Evolutionary conservation across 441 rosid genomes (phyloP), one percentile per base, ranked within the genome.

Genomic region (Gossypium aridum): DNA sequence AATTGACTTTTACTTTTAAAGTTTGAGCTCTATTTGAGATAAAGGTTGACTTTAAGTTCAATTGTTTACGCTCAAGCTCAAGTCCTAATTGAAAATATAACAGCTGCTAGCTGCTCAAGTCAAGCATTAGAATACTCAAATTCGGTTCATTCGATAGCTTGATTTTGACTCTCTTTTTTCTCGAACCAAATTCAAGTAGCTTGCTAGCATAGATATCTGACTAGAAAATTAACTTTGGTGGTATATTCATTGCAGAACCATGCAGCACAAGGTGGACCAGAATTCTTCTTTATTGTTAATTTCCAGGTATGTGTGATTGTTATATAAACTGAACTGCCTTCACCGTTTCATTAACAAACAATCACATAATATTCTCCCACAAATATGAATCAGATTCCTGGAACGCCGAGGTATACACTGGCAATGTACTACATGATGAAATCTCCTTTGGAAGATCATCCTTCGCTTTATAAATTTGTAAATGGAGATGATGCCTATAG

Each of bases 401-500:
- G 99, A 17, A 64, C 88, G 1, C 81, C 88, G 25, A 81, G 81
- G 75, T 72, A 93, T 64, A 82, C 89, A 54, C 60, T 96, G 74
- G 94, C 93, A 59, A 73, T 92, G 22, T 96, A 96, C 79, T 96
- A 89, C 83, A 81, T 89, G 93, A 57, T 90, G 71, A 85, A 80
- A 78, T 83, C 90, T 73, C 98, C 97, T 6, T 63, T 93, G 72
- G 93, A 91, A 76, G 91, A 92, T 34, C 80, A 85, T 60, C 94
- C 94, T 1, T 73, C 91, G 87, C 82, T 96, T 16, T 79, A 91
- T 26, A 86, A 84, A 54, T 93, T 96, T 76, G 98, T 93, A 8
- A 80, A 92, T 62, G 98, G 93, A 13, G 97, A 96, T 20, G 92
- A 96, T 65, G 89, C 94, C 74, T 93, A 72, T 67, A 84, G 98